Evolutionary conservation across 148 eudicot species (phyloP), one percentile per base, ranked within the genome.

Genomic region (Rhododendron mucronatum): DNA sequence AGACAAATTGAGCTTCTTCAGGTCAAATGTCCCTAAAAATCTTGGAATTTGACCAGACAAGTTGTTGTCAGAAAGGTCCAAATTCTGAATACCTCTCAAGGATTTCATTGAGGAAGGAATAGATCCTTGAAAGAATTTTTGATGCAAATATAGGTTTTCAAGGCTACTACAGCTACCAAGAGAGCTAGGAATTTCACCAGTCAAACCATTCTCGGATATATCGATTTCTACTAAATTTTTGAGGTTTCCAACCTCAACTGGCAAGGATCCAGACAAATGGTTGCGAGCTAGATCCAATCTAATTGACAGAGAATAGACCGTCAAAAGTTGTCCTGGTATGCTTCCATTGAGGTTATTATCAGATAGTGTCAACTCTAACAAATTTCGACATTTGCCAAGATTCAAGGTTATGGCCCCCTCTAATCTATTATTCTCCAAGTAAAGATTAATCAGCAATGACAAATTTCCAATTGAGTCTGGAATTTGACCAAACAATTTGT

Each of bases 51-150:
- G 39, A 4, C 82, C 85, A 0, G 85, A 74, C 10, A 86, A 82
- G 47, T 86, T 86, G 82, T 86, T 86, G 2, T 39, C 20, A 1
- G 88, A 86, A 82, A 86, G 57, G 76, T 86, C 84, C 12, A 86
- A 2, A 55, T 1, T 28, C 20, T 16, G 37, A 35, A 82, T 20
- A 0, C 82, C 85, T 86, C 21, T 74, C 4, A 82, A 55, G 23
- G 37, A 30, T 10, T 44, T 44, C 21, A 86, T 9, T 33, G 87
- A 50, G 26, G 28, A 6, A 26, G 87, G 81, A 53, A 74, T 82
- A 5, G 80, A 23, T 35, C 84, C 87, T 5, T 39, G 69, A 53
- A 82, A 51, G 14, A 57, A 81, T 67, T 51, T 51, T 51, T 51
- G 55, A 13, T 50, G 18, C 73, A 86, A 3, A 50, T 45, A 69